Conservation (phyloP, 306 rosid species). For the Sindora glabra region DNA sequence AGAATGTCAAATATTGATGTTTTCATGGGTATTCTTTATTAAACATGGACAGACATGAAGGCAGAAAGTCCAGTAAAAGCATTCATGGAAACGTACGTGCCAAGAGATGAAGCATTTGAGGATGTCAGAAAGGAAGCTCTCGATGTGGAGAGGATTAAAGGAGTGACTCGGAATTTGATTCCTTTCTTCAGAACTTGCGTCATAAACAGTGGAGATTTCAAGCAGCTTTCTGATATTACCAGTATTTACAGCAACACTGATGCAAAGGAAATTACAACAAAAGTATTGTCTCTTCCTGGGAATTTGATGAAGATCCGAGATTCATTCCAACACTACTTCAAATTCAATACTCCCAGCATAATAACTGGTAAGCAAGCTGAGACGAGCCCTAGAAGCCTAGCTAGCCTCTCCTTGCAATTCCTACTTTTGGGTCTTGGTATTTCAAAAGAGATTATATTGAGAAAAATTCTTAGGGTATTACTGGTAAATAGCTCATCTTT, state of each 20-base stretch:
- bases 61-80: slow-evolving; percentile 2
- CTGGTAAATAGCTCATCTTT: too few relatives aligned
- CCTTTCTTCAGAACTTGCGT: slow-evolving; percentile 11
- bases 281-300: neutral
- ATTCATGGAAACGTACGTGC: slow-evolving; percentile 15
- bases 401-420: too few relatives aligned
- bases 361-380: neutral
- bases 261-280: neutral
- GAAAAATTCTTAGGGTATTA: too few relatives aligned
- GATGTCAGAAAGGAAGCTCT: slow-evolving; percentile 11
- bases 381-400: too few relatives aligned
- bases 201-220: slow-evolving; percentile 13
- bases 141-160: slow-evolving; percentile 21
- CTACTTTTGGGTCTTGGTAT: too few relatives aligned
- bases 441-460: too few relatives aligned
- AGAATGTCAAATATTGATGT: too few relatives aligned
- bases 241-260: slow-evolving; percentile 12
- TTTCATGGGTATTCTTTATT: too few relatives aligned
- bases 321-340: slow-evolving; percentile 12
- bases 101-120: slow-evolving; percentile 37
- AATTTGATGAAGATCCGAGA: slow-evolving; percentile 4
- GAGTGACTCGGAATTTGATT: slow-evolving; percentile 21
- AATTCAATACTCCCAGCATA: slow-evolving; percentile 19
- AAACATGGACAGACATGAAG: neutral
- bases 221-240: slow-evolving; percentile 19